phyloP scores from a whole-genome alignment of 1,284 basidiomycete genomes.

The Cryptococcus jaspeensis region DNA sequence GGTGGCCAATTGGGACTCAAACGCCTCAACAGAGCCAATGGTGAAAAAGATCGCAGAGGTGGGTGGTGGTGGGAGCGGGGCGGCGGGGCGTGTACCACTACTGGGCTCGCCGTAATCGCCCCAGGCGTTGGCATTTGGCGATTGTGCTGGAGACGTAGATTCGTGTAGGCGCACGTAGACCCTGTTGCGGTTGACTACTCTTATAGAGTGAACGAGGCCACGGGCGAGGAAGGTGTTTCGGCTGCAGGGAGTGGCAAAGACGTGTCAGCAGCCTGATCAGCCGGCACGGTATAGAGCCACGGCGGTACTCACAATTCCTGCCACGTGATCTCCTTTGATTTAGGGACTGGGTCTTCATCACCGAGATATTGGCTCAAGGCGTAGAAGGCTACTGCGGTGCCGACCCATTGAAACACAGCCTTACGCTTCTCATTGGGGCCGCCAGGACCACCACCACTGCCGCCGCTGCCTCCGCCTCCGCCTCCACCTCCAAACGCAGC shows the following conservation, averaged over 20 bases:
- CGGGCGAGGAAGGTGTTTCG: constrained; percentile 92
- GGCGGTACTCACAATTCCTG: constrained; percentile 71
- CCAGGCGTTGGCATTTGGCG: constrained; percentile 13
- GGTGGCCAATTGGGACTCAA: constrained; percentile 90
- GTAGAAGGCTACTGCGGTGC: too few relatives aligned
- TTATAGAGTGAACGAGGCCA: constrained; percentile 91
- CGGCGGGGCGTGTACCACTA: constrained; percentile 44
- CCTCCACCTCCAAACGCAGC: constrained; percentile 32
- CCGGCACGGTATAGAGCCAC: too few relatives aligned
- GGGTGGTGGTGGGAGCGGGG: constrained; percentile 55
- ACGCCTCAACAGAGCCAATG: constrained; percentile 95
- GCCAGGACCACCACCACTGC: constrained; percentile 30
- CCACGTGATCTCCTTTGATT: constrained; percentile 86
- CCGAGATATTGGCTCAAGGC: too few relatives aligned
- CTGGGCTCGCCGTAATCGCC: constrained; percentile 5
- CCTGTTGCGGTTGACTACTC: constrained; percentile 86
- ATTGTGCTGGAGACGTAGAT: constrained; percentile 29
- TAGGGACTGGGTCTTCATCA: constrained; percentile 39
- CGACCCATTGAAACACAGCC: too few relatives aligned
- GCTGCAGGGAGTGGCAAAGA: constrained; percentile 29
- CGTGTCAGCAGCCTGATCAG: too few relatives aligned
- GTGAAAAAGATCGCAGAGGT: constrained; percentile 62
- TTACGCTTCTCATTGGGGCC: constrained; percentile 16
- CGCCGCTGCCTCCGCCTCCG: constrained; percentile 33
- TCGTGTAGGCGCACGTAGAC: constrained; percentile 58